Evolutionary conservation across 2,329 filamentous ascomycete genomes (phyloP).

Genomic region (Rhinocladiella mackenziei): DNA sequence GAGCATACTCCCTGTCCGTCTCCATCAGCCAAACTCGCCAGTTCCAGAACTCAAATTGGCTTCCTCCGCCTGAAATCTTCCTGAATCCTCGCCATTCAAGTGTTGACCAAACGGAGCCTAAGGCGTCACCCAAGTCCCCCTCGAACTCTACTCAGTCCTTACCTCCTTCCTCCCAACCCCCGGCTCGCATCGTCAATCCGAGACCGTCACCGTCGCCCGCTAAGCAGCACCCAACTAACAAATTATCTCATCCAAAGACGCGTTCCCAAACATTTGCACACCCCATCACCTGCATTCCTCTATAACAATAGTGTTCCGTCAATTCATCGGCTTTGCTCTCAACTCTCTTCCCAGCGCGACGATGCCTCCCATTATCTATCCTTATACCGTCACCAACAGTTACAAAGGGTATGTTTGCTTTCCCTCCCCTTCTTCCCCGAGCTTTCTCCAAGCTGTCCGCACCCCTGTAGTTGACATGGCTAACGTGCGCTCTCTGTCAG

Average conservation of each 20-base stretch:
- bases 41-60: not conserved
- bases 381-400: constrained; percentile 50
- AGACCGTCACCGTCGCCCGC: constrained; percentile 18
- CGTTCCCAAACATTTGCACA: constrained; percentile 23
- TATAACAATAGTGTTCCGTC: not conserved
- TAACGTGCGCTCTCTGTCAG: constrained; percentile 30
- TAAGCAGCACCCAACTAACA: constrained; percentile 14
- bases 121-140: not conserved
- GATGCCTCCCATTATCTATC: constrained; percentile 31
- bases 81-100: not conserved
- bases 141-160: too few relatives aligned
- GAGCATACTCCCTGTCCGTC: not conserved
- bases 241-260: constrained; percentile 9
- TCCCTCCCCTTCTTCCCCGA: not conserved
- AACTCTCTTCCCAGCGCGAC: constrained; percentile 18
- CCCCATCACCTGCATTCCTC: constrained; percentile 4
- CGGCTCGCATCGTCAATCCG: constrained; percentile 20
- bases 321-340: constrained; percentile 2
- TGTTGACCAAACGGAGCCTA: not conserved
- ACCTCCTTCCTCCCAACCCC: constrained; percentile 1
- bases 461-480: constrained; percentile 9
- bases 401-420: constrained; percentile 44
- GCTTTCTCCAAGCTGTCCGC: constrained; percentile 8
- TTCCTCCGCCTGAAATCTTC: not conserved
- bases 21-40: constrained; percentile 1